Evolutionary conservation across 2,329 filamentous ascomycete species (phyloP).

Genomic region (Trichoderma koningiopsis): DNA sequence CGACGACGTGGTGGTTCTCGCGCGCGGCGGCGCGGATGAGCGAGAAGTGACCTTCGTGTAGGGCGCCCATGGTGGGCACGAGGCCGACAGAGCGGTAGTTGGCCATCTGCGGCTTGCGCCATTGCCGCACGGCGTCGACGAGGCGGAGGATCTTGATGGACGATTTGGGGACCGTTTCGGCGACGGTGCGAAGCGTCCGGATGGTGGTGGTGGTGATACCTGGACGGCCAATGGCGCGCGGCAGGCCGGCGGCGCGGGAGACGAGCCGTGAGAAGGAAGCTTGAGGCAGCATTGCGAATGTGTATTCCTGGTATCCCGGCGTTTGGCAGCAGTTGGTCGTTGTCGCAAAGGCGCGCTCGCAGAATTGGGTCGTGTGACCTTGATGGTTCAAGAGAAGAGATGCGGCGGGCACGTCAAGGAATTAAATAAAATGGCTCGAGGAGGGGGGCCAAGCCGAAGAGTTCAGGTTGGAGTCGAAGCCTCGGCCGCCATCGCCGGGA

Average conservation of each 20-base stretch:
- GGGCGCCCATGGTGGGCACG: slow-evolving; percentile 95
- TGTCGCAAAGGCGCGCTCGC: background rate
- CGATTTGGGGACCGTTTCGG: slow-evolving; percentile 56
- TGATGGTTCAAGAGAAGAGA: background rate
- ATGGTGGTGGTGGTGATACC: slow-evolving; percentile 27
- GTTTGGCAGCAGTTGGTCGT: background rate
- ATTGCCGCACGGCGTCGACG: slow-evolving; percentile 69
- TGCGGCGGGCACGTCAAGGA: background rate
- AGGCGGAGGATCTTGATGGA: slow-evolving; percentile 74
- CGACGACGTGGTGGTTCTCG: slow-evolving; percentile 84
- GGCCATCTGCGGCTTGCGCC: slow-evolving; percentile 66
- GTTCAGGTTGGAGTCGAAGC: slow-evolving; percentile 26
- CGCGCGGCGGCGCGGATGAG: slow-evolving; percentile 80
- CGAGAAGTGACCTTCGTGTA: slow-evolving; percentile 89
- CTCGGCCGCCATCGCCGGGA: slow-evolving; percentile 37
- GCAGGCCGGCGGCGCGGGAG: slow-evolving; percentile 15
- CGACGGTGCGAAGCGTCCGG: slow-evolving; percentile 29
- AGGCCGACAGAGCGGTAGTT: slow-evolving; percentile 76
- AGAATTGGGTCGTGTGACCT: background rate
- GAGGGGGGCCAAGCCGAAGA: background rate
- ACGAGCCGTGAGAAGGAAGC: slow-evolving; percentile 20
- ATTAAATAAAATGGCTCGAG: slow-evolving; percentile 1
- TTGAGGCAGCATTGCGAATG: slow-evolving; percentile 11
- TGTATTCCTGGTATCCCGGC: background rate
- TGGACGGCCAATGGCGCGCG: background rate